These are phyloP conservation scores for Novymonas esmeraldas DNA, from an alignment of 208 protist genomes.

Conservation along the genomic window DNA sequence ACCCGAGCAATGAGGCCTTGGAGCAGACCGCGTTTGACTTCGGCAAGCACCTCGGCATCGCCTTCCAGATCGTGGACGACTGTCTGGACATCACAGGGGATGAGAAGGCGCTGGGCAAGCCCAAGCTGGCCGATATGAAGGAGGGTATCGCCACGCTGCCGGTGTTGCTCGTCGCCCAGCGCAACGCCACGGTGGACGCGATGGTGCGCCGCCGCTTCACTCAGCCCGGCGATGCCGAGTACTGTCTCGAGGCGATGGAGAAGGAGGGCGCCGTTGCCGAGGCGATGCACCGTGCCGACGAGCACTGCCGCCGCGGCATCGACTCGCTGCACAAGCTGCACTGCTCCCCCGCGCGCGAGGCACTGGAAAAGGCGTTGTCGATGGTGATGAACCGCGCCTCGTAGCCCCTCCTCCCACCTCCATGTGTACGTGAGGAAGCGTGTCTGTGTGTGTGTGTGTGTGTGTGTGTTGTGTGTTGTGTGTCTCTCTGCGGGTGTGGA, in stretches of 20 bases:
- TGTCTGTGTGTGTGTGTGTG: constrained; percentile 3
- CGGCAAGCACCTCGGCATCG: constrained; percentile 93
- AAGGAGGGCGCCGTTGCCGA: constrained; percentile 52
- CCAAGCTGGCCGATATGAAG: constrained; percentile 80
- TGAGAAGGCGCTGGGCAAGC: constrained; percentile 78
- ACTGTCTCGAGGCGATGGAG: constrained; percentile 61
- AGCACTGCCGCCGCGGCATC: constrained; percentile 69
- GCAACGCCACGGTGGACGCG: constrained; percentile 50
- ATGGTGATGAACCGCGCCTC: constrained; percentile 62
- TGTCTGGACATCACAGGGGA: constrained; percentile 92
- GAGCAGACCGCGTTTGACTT: constrained; percentile 74
- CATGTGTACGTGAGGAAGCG: background rate
- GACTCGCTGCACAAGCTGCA: constrained; percentile 50
- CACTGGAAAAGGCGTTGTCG: constrained; percentile 55
- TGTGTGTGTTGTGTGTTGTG: too few species aligned
- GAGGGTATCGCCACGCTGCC: constrained; percentile 83
- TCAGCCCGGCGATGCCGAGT: constrained; percentile 38
- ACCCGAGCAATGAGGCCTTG: constrained; percentile 50
- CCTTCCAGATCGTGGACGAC: constrained; percentile 96
- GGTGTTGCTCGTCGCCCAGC: constrained; percentile 69
- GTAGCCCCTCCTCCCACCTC: constrained; percentile 13
- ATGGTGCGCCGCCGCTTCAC: constrained; percentile 66
- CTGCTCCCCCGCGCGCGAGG: constrained; percentile 59
- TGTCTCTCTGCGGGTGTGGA: too few species aligned
- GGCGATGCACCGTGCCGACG: constrained; percentile 60